phyloP scores from a whole-genome alignment of 495 filamentous ascomycete genomes.

The Talaromyces wortmannii region DNA sequence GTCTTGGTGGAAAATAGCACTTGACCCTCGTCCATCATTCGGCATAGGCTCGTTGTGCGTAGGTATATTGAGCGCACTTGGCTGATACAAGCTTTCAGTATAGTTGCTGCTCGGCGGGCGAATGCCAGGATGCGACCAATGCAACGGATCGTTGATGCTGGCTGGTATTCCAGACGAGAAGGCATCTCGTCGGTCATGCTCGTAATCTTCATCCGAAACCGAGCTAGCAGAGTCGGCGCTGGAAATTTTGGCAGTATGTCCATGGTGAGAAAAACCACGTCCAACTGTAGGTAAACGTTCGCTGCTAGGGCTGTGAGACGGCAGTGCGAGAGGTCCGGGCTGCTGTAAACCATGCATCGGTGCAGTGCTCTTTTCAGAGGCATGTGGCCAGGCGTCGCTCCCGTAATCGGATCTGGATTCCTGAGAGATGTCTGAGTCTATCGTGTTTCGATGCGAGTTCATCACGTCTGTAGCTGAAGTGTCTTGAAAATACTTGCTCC shows the following conservation, averaged over 20 bases:
- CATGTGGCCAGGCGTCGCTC: slow-evolving; percentile 30
- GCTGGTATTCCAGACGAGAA: slow-evolving; percentile 49
- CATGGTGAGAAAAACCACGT: slow-evolving; percentile 21
- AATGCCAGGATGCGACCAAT: slow-evolving; percentile 43
- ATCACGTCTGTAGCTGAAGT: slow-evolving; percentile 36
- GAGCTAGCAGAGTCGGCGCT: slow-evolving; percentile 51
- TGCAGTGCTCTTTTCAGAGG: slow-evolving; percentile 23
- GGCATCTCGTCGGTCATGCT: slow-evolving; percentile 16
- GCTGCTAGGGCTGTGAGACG: slow-evolving; percentile 62
- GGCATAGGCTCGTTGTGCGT: slow-evolving; percentile 8
- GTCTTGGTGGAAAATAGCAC: slow-evolving; percentile 19
- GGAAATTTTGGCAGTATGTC: slow-evolving; percentile 57
- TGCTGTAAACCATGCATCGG: slow-evolving; percentile 31
- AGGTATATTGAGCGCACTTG: slow-evolving; percentile 25
- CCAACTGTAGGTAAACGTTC: slow-evolving; percentile 22
- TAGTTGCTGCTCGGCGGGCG: slow-evolving; percentile 57
- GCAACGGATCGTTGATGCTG: slow-evolving; percentile 37
- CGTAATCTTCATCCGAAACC: slow-evolving; percentile 42
- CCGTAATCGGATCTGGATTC: slow-evolving; percentile 26
- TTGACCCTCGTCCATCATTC: slow-evolving; percentile 22
- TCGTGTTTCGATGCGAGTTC: slow-evolving; percentile 15
- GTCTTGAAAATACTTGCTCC: slow-evolving; percentile 54
- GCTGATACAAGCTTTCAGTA: slow-evolving; percentile 42
- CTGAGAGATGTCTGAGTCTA: slow-evolving; percentile 15
- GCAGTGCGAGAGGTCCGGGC: slow-evolving; percentile 44